Evolutionary conservation across 768 basidiomycete genomes (phyloP), one percentile per base, ranked within the genome.

Genomic region (Tylopilus rubrobrunneus): DNA sequence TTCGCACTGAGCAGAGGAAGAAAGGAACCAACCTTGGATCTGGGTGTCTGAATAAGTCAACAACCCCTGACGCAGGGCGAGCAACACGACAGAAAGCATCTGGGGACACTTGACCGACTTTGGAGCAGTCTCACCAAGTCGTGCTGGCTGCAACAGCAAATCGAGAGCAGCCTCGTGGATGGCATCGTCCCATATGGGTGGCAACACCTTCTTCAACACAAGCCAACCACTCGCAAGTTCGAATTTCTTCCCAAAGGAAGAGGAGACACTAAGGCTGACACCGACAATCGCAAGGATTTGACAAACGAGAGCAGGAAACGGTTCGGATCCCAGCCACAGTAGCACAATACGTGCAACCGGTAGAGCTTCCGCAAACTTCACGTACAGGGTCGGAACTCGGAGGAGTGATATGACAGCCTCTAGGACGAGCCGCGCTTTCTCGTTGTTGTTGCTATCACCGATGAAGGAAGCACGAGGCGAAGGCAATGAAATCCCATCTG

Each of bases 201-300:
- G 88, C 19, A 95, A 62, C 27, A 86, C 79, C 4, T 76, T 77
- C 65, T 84, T 86, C 34, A 96, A 66, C 3, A 87, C 76, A 44
- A 76, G 83, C 87, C 92, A 96, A 9, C 94, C 94, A 49, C 85
- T 86, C 36, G 89, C 84, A 1, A 88, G 73, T 66, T 95, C 93
- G 59, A 96, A 92, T 61, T 89, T 92, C 51, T 86, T 77, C 44
- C 73, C 78, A 72, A 94, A 97, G 2, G 84, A 79, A 10, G 78
- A 64, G 0, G 84, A 83, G 28, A 75, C 67, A 15, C 69, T 70
- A 28, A 86, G 73, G 53, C 84, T 78, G 49, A 85, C 73, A 2
- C 75, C 74, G 9, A 91, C 76, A 19, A 93, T 70, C 1, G 69
- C 69, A 1, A 92, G 73, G 39, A 91, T 75, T 57, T 84, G 80